Percentiles rank a stretch among this genome's conserved stretches.
Conservation (phyloP, 2,329 filamentous ascomycete genomes). For the Penicillium sclerotigenum region DNA sequence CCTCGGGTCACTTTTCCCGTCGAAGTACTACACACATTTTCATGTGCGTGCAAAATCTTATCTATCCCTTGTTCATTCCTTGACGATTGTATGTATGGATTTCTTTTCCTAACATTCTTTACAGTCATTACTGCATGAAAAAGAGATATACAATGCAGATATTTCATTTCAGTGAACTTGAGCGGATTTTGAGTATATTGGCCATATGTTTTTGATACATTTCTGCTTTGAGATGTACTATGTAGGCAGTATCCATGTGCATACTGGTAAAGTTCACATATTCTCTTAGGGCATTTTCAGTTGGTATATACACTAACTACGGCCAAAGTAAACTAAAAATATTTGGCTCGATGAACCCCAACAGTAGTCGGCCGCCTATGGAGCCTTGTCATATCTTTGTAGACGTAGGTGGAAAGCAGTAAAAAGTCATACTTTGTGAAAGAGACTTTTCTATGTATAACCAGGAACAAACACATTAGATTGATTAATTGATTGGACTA, state of each 20-base stretch:
- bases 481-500: neutral
- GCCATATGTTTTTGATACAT: neutral
- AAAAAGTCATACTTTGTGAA: too few relatives aligned
- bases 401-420: too few relatives aligned
- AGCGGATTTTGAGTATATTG: neutral
- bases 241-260: neutral
- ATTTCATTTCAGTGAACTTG: neutral
- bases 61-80: slow-evolving; percentile 1
- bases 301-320: neutral
- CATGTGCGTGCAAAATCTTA: neutral
- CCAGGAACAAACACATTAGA: too few relatives aligned
- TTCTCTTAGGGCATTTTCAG: neutral
- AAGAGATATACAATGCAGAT: too few relatives aligned
- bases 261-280: neutral
- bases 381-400: too few relatives aligned
- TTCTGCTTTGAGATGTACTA: neutral
- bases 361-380: too few relatives aligned
- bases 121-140: neutral
- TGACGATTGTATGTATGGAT: neutral
- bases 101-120: neutral
- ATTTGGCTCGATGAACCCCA: neutral
- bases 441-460: too few relatives aligned
- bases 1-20: neutral
- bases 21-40: neutral
- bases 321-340: neutral